Base-by-base conservation (phyloP, 495 filamentous ascomycete genomes). In the Tuber borchii region DNA sequence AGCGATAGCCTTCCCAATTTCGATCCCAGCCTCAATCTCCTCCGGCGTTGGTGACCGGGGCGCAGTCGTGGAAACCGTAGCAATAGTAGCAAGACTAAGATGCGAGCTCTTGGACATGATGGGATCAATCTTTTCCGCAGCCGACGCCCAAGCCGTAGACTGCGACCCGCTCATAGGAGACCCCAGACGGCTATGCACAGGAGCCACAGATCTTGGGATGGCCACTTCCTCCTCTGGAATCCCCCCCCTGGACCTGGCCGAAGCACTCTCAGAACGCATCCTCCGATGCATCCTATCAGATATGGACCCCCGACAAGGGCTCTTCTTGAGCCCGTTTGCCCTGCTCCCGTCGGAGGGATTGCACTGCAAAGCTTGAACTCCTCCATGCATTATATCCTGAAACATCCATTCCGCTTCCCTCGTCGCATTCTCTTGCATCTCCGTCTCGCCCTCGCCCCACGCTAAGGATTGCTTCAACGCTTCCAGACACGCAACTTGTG, bases 391-490 rank as follows among this genome's bases (percentile, higher is more conserved):
- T 16, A 81, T 75, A 56, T 81, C 79, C 22, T 77, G 74, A 34
- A 76, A 81, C 20, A 81, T 70, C 78, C 78, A 80, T 70, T 81
- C 79, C 2, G 77, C 79, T 48, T 81, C 79, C 34, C 70, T 72
- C 9, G 71, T 74, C 44, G 71, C 78, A 39, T 79, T 76, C 43
- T 79, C 78, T 22, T 72, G 40, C 26, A 65, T 65, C 17, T 65
- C 56, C 46, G 70, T 76, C 7, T 76, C 78, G 12, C 73, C 78
- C 61, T 81, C 79, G 26, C 74, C 79, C 6, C 71, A 76, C 71
- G 74, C 46, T 12, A 81, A 79, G 17, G 71, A 72, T 1, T 74
- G 71, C 34, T 74, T 80, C 40, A 81, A 65, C 19, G 73, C 71
- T 46, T 81, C 78, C 34, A 81, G 48, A 43, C 79, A 81, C 2